These are phyloP conservation scores for Fusarium dimerum DNA, from an alignment of 2,329 filamentous ascomycete genomes.

Conservation along the genomic window DNA sequence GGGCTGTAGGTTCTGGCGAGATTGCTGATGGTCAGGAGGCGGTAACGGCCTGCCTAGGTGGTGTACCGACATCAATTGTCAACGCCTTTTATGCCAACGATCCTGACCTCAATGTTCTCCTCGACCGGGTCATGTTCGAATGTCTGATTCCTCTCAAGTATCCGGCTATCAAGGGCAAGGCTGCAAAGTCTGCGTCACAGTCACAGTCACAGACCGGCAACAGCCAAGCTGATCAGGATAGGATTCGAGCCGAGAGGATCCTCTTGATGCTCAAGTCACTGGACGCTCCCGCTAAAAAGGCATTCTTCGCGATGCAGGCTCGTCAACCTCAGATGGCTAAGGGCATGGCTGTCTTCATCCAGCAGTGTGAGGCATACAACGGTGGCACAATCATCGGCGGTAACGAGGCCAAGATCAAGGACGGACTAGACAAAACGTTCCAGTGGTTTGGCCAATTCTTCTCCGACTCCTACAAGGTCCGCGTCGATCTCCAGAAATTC, in stretches of 20 bases:
- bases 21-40: constrained; percentile 80
- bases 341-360: constrained; percentile 74
- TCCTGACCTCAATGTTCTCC: constrained; percentile 76
- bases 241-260: constrained; percentile 80
- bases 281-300: constrained; percentile 75
- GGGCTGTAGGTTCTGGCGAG: constrained; percentile 90
- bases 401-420: constrained; percentile 69
- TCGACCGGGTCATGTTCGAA: constrained; percentile 85
- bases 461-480: constrained; percentile 72
- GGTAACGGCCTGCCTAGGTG: constrained; percentile 72
- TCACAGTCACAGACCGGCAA: constrained; percentile 41
- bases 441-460: constrained; percentile 73
- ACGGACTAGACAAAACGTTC: constrained; percentile 71
- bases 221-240: constrained; percentile 67
- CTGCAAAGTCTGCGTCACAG: constrained; percentile 60
- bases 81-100: constrained; percentile 91
- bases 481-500: constrained; percentile 82
- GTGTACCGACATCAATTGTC: constrained; percentile 82
- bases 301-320: constrained; percentile 83
- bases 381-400: constrained; percentile 73
- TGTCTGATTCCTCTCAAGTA: constrained; percentile 87
- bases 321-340: constrained; percentile 75
- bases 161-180: constrained; percentile 65
- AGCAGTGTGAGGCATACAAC: constrained; percentile 86
- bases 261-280: constrained; percentile 79